These are phyloP conservation scores for Camillea tinctor DNA, from an alignment of 2,329 filamentous ascomycete species.

Conservation along the genomic window DNA sequence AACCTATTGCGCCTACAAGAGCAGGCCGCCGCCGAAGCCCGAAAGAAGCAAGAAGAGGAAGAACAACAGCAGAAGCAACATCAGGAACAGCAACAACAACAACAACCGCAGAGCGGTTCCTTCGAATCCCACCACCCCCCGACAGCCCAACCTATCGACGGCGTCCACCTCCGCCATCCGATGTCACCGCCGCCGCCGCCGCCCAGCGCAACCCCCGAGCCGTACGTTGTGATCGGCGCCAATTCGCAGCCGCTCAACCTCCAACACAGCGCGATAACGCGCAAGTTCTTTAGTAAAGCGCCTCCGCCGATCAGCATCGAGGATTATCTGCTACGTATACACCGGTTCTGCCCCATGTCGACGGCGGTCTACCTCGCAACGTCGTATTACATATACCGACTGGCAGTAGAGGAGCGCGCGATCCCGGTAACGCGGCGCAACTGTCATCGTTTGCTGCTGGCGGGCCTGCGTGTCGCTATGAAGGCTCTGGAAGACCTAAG, in stretches of 20 bases:
- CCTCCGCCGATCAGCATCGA: slow-evolving; percentile 79
- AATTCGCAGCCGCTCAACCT: slow-evolving; percentile 71
- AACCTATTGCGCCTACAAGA: slow-evolving; percentile 47
- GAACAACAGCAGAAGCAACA: slow-evolving; percentile 26
- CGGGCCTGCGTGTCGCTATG: slow-evolving; percentile 82
- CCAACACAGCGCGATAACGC: slow-evolving; percentile 81
- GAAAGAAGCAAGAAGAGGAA: slow-evolving; percentile 3
- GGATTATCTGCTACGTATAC: slow-evolving; percentile 83
- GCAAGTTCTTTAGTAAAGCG: slow-evolving; percentile 90
- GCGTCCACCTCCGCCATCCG: slow-evolving; percentile 47
- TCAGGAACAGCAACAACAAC: slow-evolving; percentile 27
- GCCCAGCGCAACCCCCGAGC: slow-evolving; percentile 37
- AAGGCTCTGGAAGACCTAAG: slow-evolving; percentile 93
- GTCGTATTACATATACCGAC: slow-evolving; percentile 79
- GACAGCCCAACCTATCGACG: slow-evolving; percentile 47
- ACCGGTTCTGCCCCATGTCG: slow-evolving; percentile 90
- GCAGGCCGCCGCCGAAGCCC: slow-evolving; percentile 30
- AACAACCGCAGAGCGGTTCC: slow-evolving; percentile 10
- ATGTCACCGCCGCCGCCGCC: slow-evolving; percentile 26
- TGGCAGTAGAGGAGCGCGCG: slow-evolving; percentile 73
- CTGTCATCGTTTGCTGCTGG: slow-evolving; percentile 81
- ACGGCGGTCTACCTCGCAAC: slow-evolving; percentile 91
- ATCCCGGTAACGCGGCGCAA: slow-evolving; percentile 82
- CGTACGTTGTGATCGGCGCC: slow-evolving; percentile 63
- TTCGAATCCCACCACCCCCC: slow-evolving; percentile 23